Base-by-base conservation (phyloP, 768 basidiomycete species). In the Crepidotus variabilis region DNA sequence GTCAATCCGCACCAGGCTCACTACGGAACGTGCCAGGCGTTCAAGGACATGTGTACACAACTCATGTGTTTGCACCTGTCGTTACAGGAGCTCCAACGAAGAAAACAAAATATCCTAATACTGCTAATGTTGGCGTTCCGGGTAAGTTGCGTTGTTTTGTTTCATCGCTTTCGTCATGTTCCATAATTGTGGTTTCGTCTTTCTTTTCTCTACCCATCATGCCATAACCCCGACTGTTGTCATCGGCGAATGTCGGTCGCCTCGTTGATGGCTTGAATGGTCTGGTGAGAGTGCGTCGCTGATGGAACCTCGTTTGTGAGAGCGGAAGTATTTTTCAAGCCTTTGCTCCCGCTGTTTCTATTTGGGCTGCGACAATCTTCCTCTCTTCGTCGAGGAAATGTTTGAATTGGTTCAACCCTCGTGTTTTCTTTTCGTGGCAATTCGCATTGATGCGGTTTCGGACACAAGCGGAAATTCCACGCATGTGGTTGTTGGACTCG, bases 11-110 rank as follows among this genome's bases (percentile, higher is more conserved):
- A 2, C 59, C 67, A 11, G 52, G 20, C 33, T 35, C 22, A 28
- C 34, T 51, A 34, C 45, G 54, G 47, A 22, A 60, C 32, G 64
- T 24, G 28, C 69, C 65, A 50, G 65, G 63, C 24, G 69, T 65
- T 22, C 72, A 72, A 60, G 62, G 66, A 24, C 70, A 71, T 52
- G 67, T 71, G 43, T 83, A 83, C 57, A 83, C 85, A 58, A 86
- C 83, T 0, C 87, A 88, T 65, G 81, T 87, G 11, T 90, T 90
- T 63, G 85, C 87, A 6, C 85, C 87, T 2, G 82, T 84, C 2
- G 85, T 88, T 6, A 89, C 83, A 0, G 88, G 88, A 54, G 86
- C 88, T 2, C 86, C 87, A 1, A 78, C 77, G 16, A 88, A 88
- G 72, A 87, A 87, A 72, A 68, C 69, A 34, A 86, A 88, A 67